Evolutionary conservation across 805 yeast genomes (phyloP).

Genomic region (Wickerhamiella alocasiicola): DNA sequence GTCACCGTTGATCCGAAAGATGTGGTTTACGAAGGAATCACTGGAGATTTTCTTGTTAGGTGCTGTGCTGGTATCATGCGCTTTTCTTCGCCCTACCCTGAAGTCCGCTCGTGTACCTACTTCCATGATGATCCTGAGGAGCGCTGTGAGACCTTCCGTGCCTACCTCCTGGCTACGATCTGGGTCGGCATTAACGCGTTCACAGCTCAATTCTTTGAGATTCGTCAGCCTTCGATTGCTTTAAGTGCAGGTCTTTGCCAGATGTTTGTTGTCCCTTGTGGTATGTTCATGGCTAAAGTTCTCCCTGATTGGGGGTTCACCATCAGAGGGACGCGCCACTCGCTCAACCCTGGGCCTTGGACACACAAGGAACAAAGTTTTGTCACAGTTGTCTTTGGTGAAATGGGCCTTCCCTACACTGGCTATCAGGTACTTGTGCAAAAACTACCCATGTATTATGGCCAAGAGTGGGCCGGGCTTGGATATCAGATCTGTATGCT

Average conservation of each 20-base stretch:
- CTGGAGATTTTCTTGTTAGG: constrained; percentile 19
- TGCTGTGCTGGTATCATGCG: constrained; percentile 33
- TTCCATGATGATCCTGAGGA: constrained; percentile 35
- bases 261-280: constrained; percentile 49
- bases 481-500: constrained; percentile 36
- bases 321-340: constrained; percentile 29
- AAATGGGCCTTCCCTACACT: constrained; percentile 14
- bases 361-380: constrained; percentile 25
- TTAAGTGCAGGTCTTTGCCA: constrained; percentile 43
- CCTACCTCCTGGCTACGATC: constrained; percentile 36
- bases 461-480: constrained; percentile 28
- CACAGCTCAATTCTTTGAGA: constrained; percentile 43
- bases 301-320: constrained; percentile 38
- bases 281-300: constrained; percentile 32
- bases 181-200: constrained; percentile 44
- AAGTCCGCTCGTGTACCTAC: constrained; percentile 43
- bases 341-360: constrained; percentile 55
- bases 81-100: constrained; percentile 44
- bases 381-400: constrained; percentile 30
- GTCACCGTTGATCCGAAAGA: not conserved
- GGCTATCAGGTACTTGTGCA: constrained; percentile 19
- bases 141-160: constrained; percentile 39
- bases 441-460: constrained; percentile 25
- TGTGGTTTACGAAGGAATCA: not conserved
- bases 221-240: constrained; percentile 42